These are phyloP conservation scores for Bolboschoenus planiculmis DNA, from an alignment of 176 grass and related monocot species.

Conservation along the genomic window DNA sequence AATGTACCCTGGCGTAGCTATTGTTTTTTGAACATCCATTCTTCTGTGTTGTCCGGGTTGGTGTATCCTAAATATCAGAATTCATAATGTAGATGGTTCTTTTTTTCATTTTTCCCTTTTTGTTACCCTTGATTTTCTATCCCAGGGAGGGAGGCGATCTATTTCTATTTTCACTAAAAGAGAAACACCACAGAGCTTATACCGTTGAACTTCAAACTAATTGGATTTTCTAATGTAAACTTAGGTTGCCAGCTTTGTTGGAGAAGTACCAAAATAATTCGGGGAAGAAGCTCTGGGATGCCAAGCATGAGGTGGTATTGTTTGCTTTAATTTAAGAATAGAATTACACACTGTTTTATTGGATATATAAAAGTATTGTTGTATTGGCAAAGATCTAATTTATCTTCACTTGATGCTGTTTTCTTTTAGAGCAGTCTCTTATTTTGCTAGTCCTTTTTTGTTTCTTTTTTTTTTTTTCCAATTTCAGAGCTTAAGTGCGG, in stretches of 20 bases:
- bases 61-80: background rate
- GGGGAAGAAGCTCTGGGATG: conserved; percentile 87
- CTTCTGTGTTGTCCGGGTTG: background rate
- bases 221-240: background rate
- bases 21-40: background rate
- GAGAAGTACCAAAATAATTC: conserved; percentile 96
- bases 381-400: background rate
- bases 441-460: background rate
- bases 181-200: background rate
- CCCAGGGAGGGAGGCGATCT: background rate
- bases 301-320: conserved; percentile 91
- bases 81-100: background rate
- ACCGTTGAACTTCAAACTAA: background rate
- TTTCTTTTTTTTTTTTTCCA: background rate
- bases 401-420: background rate
- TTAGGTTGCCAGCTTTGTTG: conserved; percentile 68
- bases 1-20: background rate
- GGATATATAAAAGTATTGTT: background rate
- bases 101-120: background rate
- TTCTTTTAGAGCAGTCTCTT: background rate
- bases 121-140: background rate
- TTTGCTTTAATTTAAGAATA: conserved; percentile 4
- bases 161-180: background rate
- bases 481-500: conserved; percentile 69
- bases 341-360: background rate